Evolutionary conservation across 2,329 filamentous ascomycete species (phyloP).

Genomic region (Penicillium vulpinum): DNA sequence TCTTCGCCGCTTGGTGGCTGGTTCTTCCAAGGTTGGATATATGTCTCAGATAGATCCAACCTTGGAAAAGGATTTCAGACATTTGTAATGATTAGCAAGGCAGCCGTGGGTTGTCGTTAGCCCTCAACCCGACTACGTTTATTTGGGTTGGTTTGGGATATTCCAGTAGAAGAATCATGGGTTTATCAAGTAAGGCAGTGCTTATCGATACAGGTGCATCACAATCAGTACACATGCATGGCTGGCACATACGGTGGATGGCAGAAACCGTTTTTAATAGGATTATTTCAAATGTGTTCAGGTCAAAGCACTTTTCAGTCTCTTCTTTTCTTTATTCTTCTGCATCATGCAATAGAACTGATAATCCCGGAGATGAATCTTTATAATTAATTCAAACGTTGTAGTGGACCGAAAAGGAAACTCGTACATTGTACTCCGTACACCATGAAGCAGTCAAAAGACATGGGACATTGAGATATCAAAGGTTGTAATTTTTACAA

Average conservation of each 20-base stretch:
- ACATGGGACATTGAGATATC: not conserved
- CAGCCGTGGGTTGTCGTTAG: not conserved
- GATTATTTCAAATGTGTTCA: not conserved
- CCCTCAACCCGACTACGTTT: too few relatives aligned
- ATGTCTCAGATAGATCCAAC: constrained; percentile 7
- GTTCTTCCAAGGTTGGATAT: not conserved
- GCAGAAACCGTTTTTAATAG: not conserved
- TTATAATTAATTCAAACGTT: not conserved
- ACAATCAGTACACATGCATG: not conserved
- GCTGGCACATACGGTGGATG: not conserved
- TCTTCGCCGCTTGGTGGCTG: not conserved
- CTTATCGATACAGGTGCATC: not conserved
- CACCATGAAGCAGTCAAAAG: too few relatives aligned
- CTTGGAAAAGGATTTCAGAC: not conserved
- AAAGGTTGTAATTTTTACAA: too few relatives aligned
- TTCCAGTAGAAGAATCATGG: not conserved
- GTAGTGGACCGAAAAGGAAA: not conserved
- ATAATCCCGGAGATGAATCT: not conserved
- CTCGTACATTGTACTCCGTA: too few relatives aligned
- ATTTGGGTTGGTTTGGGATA: too few relatives aligned
- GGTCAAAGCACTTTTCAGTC: not conserved
- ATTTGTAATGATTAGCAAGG: not conserved
- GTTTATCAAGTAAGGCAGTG: not conserved
- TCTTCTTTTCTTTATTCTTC: not conserved
- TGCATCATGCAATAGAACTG: not conserved